Evolutionary conservation across 2,329 filamentous ascomycete genomes (phyloP).

Genomic region (Fusarium sp.): DNA sequence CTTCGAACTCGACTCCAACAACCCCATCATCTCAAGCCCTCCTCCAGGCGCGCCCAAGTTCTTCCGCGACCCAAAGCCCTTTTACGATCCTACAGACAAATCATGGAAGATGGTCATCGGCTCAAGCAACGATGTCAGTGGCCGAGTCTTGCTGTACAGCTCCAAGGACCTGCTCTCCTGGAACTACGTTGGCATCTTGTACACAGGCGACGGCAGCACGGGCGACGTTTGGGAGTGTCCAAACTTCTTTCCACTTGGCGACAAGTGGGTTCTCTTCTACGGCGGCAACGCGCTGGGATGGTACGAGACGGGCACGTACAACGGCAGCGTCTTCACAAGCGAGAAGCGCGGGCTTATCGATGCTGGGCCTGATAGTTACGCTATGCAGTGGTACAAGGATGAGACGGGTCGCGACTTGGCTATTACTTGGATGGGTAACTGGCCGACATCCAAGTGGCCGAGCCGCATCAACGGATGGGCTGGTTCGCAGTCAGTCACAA

Average conservation of each 20-base stretch:
- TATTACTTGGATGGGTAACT: slow-evolving; percentile 45
- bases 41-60: slow-evolving; percentile 26
- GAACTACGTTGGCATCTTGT: slow-evolving; percentile 37
- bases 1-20: slow-evolving; percentile 29
- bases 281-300: slow-evolving; percentile 32
- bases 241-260: slow-evolving; percentile 43
- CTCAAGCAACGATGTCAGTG: slow-evolving; percentile 25
- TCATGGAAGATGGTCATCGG: slow-evolving; percentile 41
- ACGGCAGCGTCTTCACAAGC: slow-evolving; percentile 37
- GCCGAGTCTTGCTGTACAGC: slow-evolving; percentile 37
- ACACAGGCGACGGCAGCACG: slow-evolving; percentile 40
- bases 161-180: slow-evolving; percentile 33
- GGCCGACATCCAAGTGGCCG: slow-evolving; percentile 42
- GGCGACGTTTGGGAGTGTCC: slow-evolving; percentile 44
- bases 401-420: slow-evolving; percentile 42
- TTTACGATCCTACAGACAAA: slow-evolving; percentile 38
- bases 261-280: slow-evolving; percentile 46
- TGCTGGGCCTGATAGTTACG: slow-evolving; percentile 43
- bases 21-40: slow-evolving; percentile 34
- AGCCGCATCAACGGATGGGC: slow-evolving; percentile 47
- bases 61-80: slow-evolving; percentile 43
- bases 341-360: slow-evolving; percentile 43
- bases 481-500: slow-evolving; percentile 43
- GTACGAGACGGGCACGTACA: slow-evolving; percentile 42
- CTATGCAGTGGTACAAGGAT: slow-evolving; percentile 48